These are phyloP conservation scores for Notholithocarpus densiflorus DNA, from an alignment of 306 rosid species.

Conservation along the genomic window DNA sequence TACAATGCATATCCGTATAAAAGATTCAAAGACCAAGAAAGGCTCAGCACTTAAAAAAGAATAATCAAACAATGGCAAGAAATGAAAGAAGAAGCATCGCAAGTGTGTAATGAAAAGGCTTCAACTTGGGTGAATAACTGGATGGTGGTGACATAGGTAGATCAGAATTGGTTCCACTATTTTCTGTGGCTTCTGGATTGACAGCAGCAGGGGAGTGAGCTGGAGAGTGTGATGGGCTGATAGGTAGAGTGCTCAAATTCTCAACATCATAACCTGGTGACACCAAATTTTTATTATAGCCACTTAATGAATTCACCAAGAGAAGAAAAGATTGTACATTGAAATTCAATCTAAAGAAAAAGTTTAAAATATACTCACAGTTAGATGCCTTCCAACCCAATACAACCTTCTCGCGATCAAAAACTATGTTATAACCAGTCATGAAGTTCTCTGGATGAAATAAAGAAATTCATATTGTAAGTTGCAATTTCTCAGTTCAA, in stretches of 20 bases:
- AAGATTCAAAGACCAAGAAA: constrained; percentile 24
- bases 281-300: constrained; percentile 12
- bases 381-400: constrained; percentile 73
- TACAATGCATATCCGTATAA: constrained; percentile 12
- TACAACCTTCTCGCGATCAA: constrained; percentile 69
- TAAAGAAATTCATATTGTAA: constrained; percentile 7
- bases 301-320: neutral
- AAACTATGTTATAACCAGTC: constrained; percentile 73
- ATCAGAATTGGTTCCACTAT: constrained; percentile 13
- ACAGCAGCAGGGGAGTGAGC: constrained; percentile 33
- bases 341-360: neutral
- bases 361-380: constrained; percentile 50
- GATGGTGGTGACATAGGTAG: constrained; percentile 13
- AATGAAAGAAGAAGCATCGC: constrained; percentile 28
- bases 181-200: constrained; percentile 47
- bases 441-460: constrained; percentile 82
- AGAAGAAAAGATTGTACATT: neutral
- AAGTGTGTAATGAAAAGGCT: constrained; percentile 26
- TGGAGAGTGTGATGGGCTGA: constrained; percentile 34
- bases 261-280: constrained; percentile 52
- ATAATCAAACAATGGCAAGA: constrained; percentile 44
- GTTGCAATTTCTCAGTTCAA: neutral
- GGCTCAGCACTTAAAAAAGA: constrained; percentile 1
- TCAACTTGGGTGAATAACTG: constrained; percentile 34
- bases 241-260: constrained; percentile 30